phyloP scores from a whole-genome alignment of 345 rosid species.

The Salix exigua region DNA sequence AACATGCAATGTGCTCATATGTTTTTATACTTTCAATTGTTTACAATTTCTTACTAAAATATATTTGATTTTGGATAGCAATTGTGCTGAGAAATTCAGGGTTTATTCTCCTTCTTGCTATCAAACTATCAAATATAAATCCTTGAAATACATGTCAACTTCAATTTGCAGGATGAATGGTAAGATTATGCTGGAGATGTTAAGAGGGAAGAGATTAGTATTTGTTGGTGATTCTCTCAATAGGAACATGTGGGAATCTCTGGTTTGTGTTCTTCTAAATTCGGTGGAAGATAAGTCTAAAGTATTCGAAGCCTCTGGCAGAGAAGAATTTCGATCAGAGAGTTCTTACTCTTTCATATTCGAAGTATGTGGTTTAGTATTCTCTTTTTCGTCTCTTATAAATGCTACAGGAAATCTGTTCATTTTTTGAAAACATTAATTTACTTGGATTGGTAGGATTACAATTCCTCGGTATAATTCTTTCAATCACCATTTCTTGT shows the following conservation, averaged over 20 bases:
- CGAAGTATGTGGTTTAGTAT: slow-evolving; percentile 13
- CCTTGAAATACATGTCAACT: background rate
- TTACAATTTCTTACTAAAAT: background rate
- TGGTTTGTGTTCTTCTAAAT: slow-evolving; percentile 33
- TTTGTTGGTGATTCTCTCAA: slow-evolving; percentile 47
- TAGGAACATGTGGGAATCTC: slow-evolving; percentile 52
- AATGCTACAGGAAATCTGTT: background rate
- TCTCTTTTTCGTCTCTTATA: background rate
- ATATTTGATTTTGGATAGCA: background rate
- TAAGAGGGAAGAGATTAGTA: slow-evolving; percentile 41
- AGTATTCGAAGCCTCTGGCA: slow-evolving; percentile 38
- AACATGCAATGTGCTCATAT: background rate
- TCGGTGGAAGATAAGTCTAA: slow-evolving; percentile 19
- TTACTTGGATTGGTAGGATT: slow-evolving; percentile 32
- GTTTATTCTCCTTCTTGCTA: background rate
- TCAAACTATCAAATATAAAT: background rate
- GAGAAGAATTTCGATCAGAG: slow-evolving; percentile 23
- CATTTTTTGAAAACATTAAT: background rate
- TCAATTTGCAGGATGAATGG: slow-evolving; percentile 35
- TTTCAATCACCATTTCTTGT: slow-evolving; percentile 30
- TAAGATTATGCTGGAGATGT: slow-evolving; percentile 30
- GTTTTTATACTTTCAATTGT: background rate
- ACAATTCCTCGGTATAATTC: slow-evolving; percentile 34
- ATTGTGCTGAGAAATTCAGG: background rate
- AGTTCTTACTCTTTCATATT: slow-evolving; percentile 38